Evolutionary conservation across 2,329 filamentous ascomycete species (phyloP).

Genomic region (Talaromyces sp.): DNA sequence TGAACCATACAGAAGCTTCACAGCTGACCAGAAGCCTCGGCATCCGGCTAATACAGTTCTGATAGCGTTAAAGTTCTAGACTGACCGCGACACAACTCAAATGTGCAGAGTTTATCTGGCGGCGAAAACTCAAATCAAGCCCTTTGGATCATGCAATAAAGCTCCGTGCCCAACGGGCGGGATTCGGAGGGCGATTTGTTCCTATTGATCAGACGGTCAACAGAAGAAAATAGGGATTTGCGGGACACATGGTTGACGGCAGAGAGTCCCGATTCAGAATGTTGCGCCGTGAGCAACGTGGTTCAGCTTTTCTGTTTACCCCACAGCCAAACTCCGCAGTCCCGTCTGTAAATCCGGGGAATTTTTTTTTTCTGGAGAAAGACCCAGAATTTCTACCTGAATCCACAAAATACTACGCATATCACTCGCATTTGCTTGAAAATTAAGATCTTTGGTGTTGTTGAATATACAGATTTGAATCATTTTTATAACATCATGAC

Average conservation of each 20-base stretch:
- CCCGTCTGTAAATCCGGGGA: conserved; percentile 1
- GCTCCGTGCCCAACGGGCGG: not conserved
- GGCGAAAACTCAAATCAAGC: not conserved
- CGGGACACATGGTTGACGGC: not conserved
- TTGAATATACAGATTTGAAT: not conserved
- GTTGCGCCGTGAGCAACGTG: not conserved
- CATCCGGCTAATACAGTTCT: not conserved
- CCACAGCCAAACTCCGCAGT: not conserved
- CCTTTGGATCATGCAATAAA: not conserved
- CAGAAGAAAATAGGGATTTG: not conserved
- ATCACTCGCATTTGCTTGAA: not conserved
- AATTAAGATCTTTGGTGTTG: not conserved
- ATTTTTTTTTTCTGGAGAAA: not conserved
- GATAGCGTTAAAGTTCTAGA: not conserved
- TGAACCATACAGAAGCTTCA: not conserved
- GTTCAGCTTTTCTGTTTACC: not conserved
- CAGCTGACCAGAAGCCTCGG: not conserved
- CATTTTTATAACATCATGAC: not conserved
- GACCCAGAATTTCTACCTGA: not conserved
- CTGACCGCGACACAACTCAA: not conserved
- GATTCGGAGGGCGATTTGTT: not conserved
- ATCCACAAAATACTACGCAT: not conserved
- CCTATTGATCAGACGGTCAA: not conserved
- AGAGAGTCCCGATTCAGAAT: not conserved
- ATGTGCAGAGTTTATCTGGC: not conserved